Conservation (phyloP, 176 grass and related monocot genomes). For the Oryza punctata region DNA sequence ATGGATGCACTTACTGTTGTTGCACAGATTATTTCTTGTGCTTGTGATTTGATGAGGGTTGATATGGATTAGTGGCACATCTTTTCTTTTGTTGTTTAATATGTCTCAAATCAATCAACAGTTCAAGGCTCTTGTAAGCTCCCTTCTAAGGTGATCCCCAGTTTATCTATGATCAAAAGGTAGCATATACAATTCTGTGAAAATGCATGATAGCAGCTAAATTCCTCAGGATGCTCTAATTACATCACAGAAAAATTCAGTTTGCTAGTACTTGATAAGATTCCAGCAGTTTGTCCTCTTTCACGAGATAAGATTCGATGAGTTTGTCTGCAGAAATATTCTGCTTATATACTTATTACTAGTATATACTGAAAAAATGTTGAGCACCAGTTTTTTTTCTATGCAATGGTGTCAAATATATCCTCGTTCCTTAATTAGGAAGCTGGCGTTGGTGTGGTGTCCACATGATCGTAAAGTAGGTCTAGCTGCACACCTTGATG, state of each 20-base stretch:
- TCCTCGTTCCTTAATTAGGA: slow-evolving; percentile 35
- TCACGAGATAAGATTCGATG: slow-evolving; percentile 20
- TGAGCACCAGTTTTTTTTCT: neutral
- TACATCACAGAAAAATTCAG: slow-evolving; percentile 16
- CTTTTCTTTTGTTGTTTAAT: slow-evolving; percentile 43
- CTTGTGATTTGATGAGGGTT: slow-evolving; percentile 51
- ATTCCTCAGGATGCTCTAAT: slow-evolving; percentile 4
- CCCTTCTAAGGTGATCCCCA: neutral
- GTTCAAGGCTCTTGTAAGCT: neutral
- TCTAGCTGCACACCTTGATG: neutral
- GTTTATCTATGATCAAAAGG: slow-evolving; percentile 17
- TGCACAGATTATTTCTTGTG: slow-evolving; percentile 56
- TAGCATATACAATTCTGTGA: neutral
- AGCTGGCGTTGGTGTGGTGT: slow-evolving; percentile 38
- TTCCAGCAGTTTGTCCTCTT: slow-evolving; percentile 52
- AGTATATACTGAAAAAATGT: neutral
- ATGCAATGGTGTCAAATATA: slow-evolving; percentile 3
- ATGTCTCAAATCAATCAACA: slow-evolving; percentile 36
- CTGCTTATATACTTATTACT: slow-evolving; percentile 6
- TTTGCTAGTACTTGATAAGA: slow-evolving; percentile 30
- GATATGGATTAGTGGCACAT: slow-evolving; percentile 28
- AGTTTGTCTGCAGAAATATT: slow-evolving; percentile 38
- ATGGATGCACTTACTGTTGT: slow-evolving; percentile 37
- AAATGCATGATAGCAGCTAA: slow-evolving; percentile 41
- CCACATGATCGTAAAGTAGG: neutral